phyloP scores from a whole-genome alignment of 2,329 filamentous ascomycete species.

The Pestalotiopsis sp. region DNA sequence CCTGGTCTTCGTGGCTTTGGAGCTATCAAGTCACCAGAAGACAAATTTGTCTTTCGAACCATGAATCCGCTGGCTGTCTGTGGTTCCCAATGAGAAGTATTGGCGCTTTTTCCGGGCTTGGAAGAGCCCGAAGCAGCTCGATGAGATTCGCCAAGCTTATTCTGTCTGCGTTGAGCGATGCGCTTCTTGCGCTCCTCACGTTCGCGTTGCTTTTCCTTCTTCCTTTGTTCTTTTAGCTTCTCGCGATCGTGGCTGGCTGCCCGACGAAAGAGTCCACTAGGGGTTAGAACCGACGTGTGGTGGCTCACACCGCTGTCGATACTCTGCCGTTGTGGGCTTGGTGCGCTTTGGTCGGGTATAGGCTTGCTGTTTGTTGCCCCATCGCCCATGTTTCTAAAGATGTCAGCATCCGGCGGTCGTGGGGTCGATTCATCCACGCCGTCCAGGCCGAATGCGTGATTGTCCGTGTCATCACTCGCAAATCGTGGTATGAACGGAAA shows the following conservation, averaged over 20 bases:
- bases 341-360: background rate
- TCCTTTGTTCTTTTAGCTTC: background rate
- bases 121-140: background rate
- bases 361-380: background rate
- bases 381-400: background rate
- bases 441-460: constrained; percentile 10
- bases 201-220: constrained; percentile 10
- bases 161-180: background rate
- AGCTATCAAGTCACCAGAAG: constrained; percentile 25
- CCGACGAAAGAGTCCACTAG: background rate
- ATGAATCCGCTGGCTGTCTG: constrained; percentile 36
- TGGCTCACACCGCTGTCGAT: background rate
- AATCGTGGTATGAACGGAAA: constrained; percentile 10
- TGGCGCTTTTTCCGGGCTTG: background rate
- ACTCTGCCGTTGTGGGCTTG: background rate
- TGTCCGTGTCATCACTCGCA: background rate
- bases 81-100: constrained; percentile 21
- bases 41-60: constrained; percentile 28
- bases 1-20: constrained; percentile 31
- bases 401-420: background rate
- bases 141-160: constrained; percentile 13
- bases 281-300: background rate
- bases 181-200: constrained; percentile 16
- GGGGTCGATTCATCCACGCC: constrained; percentile 8
- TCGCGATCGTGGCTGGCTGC: background rate